Percentiles rank a stretch among this genome's conserved stretches.
Conservation (phyloP, 2,329 filamentous ascomycete genomes). For the Nothophaeocryptopus gaeumannii region DNA sequence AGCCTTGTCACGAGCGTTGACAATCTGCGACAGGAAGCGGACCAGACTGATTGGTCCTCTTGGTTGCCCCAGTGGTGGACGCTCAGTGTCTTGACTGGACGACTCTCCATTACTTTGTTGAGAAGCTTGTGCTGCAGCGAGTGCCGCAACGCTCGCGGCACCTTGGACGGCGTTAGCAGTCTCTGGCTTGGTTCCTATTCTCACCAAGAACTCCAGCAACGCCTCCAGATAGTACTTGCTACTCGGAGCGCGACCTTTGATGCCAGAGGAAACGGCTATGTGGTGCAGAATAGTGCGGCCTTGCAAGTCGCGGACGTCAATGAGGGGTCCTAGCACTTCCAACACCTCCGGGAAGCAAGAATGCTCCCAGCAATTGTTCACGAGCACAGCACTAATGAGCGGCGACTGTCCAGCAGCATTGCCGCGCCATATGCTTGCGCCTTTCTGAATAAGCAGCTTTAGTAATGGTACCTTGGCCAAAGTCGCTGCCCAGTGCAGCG, state of each 20-base stretch:
- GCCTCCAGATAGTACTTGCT: slow-evolving; percentile 96
- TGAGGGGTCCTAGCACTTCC: slow-evolving; percentile 82
- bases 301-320: slow-evolving; percentile 85
- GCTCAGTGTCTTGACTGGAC: slow-evolving; percentile 28
- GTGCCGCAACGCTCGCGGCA: slow-evolving; percentile 51
- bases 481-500: slow-evolving; percentile 93
- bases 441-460: slow-evolving; percentile 74
- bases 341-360: slow-evolving; percentile 86
- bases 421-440: slow-evolving; percentile 82
- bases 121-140: slow-evolving; percentile 24
- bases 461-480: slow-evolving; percentile 81
- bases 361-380: slow-evolving; percentile 91
- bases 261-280: slow-evolving; percentile 91
- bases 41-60: slow-evolving; percentile 76
- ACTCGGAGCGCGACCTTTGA: slow-evolving; percentile 86
- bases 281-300: slow-evolving; percentile 92
- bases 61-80: slow-evolving; percentile 6
- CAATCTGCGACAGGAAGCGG: slow-evolving; percentile 93
- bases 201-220: slow-evolving; percentile 88
- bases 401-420: slow-evolving; percentile 90
- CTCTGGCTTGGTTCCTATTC: slow-evolving; percentile 54
- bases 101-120: slow-evolving; percentile 29
- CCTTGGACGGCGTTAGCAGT: slow-evolving; percentile 41
- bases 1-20: slow-evolving; percentile 89
- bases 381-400: slow-evolving; percentile 85